Base-by-base conservation (phyloP, 1,139 yeast species). In the Suhomyces bokatorum region DNA sequence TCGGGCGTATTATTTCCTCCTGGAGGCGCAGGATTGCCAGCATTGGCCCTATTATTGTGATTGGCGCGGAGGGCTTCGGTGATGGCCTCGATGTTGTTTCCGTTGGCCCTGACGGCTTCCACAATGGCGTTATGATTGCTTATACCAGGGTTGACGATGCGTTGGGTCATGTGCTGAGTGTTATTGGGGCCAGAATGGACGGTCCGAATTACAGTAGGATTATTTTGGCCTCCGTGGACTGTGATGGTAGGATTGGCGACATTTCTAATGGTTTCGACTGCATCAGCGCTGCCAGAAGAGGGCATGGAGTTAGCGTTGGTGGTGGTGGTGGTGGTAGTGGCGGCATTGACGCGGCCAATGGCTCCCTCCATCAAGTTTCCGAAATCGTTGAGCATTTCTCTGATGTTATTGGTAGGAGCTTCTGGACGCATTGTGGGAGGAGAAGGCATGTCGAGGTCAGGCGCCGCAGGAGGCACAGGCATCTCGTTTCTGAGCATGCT, bases 301-400 rank as follows among this genome's bases (percentile, higher is more conserved):
- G 36, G 11, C n/a, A 14, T 34, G 10, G 36, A n/a, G 17, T 17
- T 34, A 17, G 37, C 31, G 16, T 15, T 32, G 15, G 47, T 31
- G 27, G 40, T 42, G n/a, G 44, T 17, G 10, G 47, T 35, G 32
- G 39, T 22, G 9, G 38, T 30, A 22, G 48, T 29, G 26, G 42
- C 22, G 29, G 42, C 15, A 14, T 35, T 13, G 10, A 37, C 24
- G 16, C 42, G 39, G 27, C 40, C 34, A 10, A 34, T 22, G 17
- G 20, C 29, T 20, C 39, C 45, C 33, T 59, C 64, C 45, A 60
- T 49, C 32, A 58, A 43, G 14, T 58, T 60, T 1, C 67, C 67
- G 42, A 62, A 53, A 20, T 60, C 57, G 42, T 62, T 62, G 30
- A 62, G 50, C 14, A 62, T 44, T 6, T 58, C 56, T 26, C 64